Evolutionary conservation across 139 green algal species (phyloP).

Genomic region (Marvania coccoides): DNA sequence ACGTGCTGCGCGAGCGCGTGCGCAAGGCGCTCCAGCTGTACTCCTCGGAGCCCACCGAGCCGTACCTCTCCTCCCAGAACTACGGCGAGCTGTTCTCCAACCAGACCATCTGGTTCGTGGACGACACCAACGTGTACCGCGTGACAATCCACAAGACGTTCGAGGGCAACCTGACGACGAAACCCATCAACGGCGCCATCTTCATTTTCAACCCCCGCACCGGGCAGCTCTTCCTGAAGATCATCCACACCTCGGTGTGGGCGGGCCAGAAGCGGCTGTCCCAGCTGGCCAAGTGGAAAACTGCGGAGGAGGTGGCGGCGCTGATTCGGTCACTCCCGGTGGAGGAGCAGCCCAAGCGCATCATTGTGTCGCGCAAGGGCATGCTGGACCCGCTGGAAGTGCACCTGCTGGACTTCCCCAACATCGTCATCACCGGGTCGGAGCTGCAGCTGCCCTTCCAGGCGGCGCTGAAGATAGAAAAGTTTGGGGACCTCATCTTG

Average conservation of each 20-base stretch:
- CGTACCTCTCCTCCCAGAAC: constrained; percentile 96
- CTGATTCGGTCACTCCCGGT: constrained; percentile 92
- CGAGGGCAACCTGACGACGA: constrained; percentile 90
- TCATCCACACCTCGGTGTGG: constrained; percentile 98
- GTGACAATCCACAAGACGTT: constrained; percentile 99
- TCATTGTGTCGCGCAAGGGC: constrained; percentile 97
- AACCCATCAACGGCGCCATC: constrained; percentile 80
- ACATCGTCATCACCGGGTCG: constrained; percentile 99
- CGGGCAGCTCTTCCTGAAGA: constrained; percentile 97
- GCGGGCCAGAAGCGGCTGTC: constrained; percentile 97
- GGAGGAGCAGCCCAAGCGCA: constrained; percentile 99
- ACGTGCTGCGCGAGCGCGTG: constrained; percentile 97
- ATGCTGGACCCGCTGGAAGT: constrained; percentile 99
- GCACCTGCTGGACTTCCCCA: constrained; percentile 98
- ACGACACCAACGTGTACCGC: constrained; percentile 99
- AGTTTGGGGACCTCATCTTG: constrained; percentile 97
- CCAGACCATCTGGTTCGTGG: constrained; percentile 99
- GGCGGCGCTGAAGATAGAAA: constrained; percentile 96
- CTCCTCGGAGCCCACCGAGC: constrained; percentile 96
- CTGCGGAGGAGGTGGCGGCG: constrained; percentile 95
- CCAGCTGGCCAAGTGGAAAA: constrained; percentile 99
- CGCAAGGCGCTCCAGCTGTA: constrained; percentile 99
- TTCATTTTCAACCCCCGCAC: constrained; percentile 99
- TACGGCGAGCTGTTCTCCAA: constrained; percentile 98
- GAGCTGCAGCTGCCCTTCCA: constrained; percentile 99